phyloP scores from a whole-genome alignment of 2,329 filamentous ascomycete species.

The Cercospora berteroae region DNA sequence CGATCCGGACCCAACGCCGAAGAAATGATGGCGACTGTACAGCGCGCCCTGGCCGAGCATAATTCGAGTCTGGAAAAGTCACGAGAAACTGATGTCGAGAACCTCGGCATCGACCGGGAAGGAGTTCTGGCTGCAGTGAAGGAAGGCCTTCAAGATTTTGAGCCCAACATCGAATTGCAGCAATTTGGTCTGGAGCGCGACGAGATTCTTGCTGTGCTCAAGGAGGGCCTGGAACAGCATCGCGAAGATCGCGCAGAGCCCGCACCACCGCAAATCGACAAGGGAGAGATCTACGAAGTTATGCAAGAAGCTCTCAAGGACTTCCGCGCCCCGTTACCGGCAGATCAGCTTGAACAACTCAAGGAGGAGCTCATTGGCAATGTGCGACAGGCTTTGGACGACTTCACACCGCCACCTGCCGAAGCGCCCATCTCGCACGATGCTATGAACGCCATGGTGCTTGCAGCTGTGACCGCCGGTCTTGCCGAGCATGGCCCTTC shows the following conservation, averaged over 20 bases:
- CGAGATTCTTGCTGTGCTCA: constrained; percentile 81
- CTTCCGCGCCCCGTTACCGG: constrained; percentile 68
- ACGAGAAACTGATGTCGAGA: constrained; percentile 25
- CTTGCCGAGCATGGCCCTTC: constrained; percentile 49
- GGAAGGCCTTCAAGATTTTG: constrained; percentile 91
- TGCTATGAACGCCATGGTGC: constrained; percentile 55
- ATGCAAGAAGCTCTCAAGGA: constrained; percentile 83
- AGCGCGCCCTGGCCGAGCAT: constrained; percentile 68
- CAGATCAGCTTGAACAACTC: constrained; percentile 63
- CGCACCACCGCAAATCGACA: constrained; percentile 59
- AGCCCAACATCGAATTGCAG: constrained; percentile 86
- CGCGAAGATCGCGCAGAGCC: constrained; percentile 52
- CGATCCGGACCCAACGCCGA: constrained; percentile 53
- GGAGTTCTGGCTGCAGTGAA: constrained; percentile 83
- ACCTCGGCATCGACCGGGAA: constrained; percentile 53
- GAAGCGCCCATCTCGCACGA: constrained; percentile 44
- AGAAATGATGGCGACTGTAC: constrained; percentile 82
- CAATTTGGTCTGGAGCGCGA: constrained; percentile 88
- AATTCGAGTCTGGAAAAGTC: constrained; percentile 44
- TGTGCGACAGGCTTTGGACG: constrained; percentile 81
- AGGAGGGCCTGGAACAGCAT: constrained; percentile 80
- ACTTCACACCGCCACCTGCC: constrained; percentile 59
- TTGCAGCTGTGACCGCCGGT: constrained; percentile 59
- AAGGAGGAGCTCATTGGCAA: constrained; percentile 80
- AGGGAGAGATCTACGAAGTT: constrained; percentile 80